Conservation (phyloP, 1,139 yeast species). For the Yamadazyma oceani region DNA sequence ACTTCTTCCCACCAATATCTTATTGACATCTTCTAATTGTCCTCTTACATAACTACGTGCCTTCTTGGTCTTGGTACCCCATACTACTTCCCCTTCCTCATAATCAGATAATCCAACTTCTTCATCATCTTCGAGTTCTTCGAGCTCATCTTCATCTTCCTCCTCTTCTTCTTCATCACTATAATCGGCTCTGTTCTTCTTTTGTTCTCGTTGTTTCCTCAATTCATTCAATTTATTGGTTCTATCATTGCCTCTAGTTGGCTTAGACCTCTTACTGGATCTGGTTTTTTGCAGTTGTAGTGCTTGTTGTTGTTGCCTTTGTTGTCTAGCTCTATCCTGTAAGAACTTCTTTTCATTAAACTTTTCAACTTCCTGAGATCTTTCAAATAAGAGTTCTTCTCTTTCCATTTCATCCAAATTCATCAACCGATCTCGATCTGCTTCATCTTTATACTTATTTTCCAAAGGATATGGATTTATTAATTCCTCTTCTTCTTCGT, state of each 20-base stretch:
- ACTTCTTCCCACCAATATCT: conserved; percentile 73
- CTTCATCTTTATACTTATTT: conserved; percentile 83
- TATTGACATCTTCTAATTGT: conserved; percentile 60
- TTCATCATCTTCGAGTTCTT: conserved; percentile 39
- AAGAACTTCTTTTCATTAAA: conserved; percentile 80
- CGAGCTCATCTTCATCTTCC: conserved; percentile 38
- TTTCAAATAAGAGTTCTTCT: conserved; percentile 86
- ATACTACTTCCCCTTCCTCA: conserved; percentile 48
- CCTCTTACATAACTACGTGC: conserved; percentile 22
- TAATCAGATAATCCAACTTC: conserved; percentile 25
- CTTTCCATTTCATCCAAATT: conserved; percentile 88
- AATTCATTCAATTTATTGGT: conserved; percentile 73
- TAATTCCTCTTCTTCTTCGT: conserved; percentile 36
- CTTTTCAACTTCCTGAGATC: conserved; percentile 88
- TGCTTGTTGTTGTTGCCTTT: conserved; percentile 39
- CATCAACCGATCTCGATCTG: conserved; percentile 66
- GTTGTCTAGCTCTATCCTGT: conserved; percentile 72
- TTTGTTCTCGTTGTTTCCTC: conserved; percentile 79
- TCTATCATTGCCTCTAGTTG: conserved; percentile 28
- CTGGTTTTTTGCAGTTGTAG: conserved; percentile 22
- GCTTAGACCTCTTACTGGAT: conserved; percentile 28
- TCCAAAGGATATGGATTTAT: conserved; percentile 86
- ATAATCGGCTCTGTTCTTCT: conserved; percentile 36
- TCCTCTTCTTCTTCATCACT: conserved; percentile 45
- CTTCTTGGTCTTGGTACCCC: conserved; percentile 46